Conservation (phyloP, 768 basidiomycete species). For the Coprinellus aureogranulatus region DNA sequence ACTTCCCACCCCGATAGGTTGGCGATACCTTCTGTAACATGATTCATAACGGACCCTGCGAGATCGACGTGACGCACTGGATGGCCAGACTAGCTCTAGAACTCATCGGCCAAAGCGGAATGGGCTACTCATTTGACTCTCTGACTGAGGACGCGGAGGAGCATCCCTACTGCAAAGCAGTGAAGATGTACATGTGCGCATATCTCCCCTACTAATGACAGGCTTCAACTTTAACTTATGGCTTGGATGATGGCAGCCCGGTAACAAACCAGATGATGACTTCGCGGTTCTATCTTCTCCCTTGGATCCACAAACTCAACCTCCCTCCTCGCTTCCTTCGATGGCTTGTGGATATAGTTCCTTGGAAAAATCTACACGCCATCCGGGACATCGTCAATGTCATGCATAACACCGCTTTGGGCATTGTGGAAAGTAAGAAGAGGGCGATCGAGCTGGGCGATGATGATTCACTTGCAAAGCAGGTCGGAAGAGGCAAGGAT, state of each 20-base stretch:
- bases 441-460: conserved; percentile 30
- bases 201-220: no score
- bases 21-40: conserved; percentile 18
- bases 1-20: conserved; percentile 20
- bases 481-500: conserved; percentile 42
- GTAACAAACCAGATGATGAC: not conserved
- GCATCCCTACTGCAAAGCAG: conserved; percentile 26
- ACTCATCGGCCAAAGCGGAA: conserved; percentile 29
- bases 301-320: conserved; percentile 16
- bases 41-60: conserved; percentile 26
- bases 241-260: no score
- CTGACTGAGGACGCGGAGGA: conserved; percentile 22
- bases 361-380: conserved; percentile 23
- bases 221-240: no score
- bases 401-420: conserved; percentile 34
- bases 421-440: conserved; percentile 39
- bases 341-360: conserved; percentile 32
- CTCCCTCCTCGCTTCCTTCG: conserved; percentile 30
- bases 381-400: conserved; percentile 30
- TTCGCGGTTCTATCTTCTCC: conserved; percentile 11
- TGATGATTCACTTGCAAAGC: conserved; percentile 26
- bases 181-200: conserved; percentile 28
- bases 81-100: conserved; percentile 28
- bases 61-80: conserved; percentile 22
- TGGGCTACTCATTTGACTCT: conserved; percentile 32